phyloP scores from a whole-genome alignment of 805 yeast genomes.

The Sugiyamaella lignohabitans region DNA sequence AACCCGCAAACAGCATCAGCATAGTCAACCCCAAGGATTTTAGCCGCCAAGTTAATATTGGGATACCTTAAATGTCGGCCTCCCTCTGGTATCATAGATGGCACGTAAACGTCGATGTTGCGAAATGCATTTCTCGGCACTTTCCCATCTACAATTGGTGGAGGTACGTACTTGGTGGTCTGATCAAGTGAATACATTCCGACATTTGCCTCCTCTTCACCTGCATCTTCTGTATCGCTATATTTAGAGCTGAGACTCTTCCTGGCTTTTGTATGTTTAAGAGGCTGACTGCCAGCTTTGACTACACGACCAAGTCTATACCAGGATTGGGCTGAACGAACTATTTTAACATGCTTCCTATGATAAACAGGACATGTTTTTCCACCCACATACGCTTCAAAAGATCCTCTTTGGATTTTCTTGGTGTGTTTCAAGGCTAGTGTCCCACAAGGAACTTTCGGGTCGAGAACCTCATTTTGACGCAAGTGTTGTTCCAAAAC shows the following conservation, averaged over 20 bases:
- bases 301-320: slow-evolving; percentile 70
- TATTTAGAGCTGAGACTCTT: slow-evolving; percentile 15
- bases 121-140: slow-evolving; percentile 68
- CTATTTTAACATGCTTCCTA: slow-evolving; percentile 53
- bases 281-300: slow-evolving; percentile 62
- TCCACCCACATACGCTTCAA: slow-evolving; percentile 15
- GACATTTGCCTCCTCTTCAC: slow-evolving; percentile 43
- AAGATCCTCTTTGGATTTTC: not conserved
- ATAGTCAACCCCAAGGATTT: slow-evolving; percentile 60
- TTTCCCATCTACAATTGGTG: slow-evolving; percentile 50
- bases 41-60: slow-evolving; percentile 64
- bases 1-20: slow-evolving; percentile 87
- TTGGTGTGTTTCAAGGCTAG: slow-evolving; percentile 43
- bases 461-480: slow-evolving; percentile 64
- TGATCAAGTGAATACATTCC: slow-evolving; percentile 69
- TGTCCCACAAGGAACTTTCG: slow-evolving; percentile 69
- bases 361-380: slow-evolving; percentile 43
- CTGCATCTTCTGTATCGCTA: slow-evolving; percentile 24
- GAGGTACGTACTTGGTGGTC: slow-evolving; percentile 58
- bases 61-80: slow-evolving; percentile 52
- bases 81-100: slow-evolving; percentile 74
- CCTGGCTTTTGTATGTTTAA: slow-evolving; percentile 39
- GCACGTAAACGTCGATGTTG: slow-evolving; percentile 64
- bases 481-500: slow-evolving; percentile 70
- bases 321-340: slow-evolving; percentile 81